Base-by-base conservation (phyloP, 805 yeast species). In the Ogataea neopini region DNA sequence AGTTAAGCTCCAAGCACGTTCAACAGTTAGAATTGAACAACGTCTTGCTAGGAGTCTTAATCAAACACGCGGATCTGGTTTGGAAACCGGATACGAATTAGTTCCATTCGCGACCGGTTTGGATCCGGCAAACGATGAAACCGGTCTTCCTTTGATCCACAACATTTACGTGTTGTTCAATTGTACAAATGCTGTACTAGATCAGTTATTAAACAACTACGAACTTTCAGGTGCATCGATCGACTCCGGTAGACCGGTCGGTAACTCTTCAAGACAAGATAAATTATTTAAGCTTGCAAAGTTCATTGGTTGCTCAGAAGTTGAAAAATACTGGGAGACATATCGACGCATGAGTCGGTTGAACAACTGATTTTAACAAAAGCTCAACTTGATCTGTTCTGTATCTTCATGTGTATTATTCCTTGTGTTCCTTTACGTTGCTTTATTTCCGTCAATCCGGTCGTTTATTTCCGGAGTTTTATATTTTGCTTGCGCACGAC, bases 261-360 rank as follows among this genome's bases (percentile, higher is more conserved):
- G 47, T 37, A 20, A 22, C 13, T 11, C 40, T n/a, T 23, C 42
- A 15, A 48, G 61, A 26, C 57, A 51, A 29, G 60, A 56, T 2
- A 59, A 59, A 20, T 45, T 63, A n/a, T 42, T 63, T 34, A 48
- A 56, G 38, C 50, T 66, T 19, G 67, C 63, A 2, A 55, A 50
- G 25, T 63, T 59, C 45, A 57, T 66, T 26, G 70, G 70, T 1
- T 64, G 68, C 37, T 17, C 28, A 8, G 52, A 53, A n/a, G 63
- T 66, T n/a, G 66, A 62, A 7, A 57, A 59, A 41, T 66, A 63
- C 40, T 66, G 65, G 67, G 54, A 51, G 11, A 43, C 49, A 11
- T 59, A 52, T 34, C 40, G 55, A 28, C 48, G 57, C 33, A 25
- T 45, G 29, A 39, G 48, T 18, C 17, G 43, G 19, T 9, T 40